phyloP scores from a whole-genome alignment of 495 filamentous ascomycete species.

The Letharia lupina region DNA sequence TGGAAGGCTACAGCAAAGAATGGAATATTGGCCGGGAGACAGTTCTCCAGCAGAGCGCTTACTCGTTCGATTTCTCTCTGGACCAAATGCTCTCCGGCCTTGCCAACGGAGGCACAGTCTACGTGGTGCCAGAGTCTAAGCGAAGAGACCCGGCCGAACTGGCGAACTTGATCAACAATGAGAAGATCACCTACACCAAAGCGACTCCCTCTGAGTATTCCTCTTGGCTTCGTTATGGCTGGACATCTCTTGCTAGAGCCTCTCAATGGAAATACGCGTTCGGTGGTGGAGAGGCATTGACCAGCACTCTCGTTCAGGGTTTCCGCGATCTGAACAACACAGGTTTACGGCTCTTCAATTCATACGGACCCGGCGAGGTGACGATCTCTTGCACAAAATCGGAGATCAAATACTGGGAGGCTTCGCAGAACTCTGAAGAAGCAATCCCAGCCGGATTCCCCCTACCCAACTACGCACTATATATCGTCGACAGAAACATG shows the following conservation, averaged over 20 bases:
- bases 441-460: constrained; percentile 14
- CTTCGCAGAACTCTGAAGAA: background rate
- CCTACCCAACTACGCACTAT: constrained; percentile 27
- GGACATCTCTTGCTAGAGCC: background rate
- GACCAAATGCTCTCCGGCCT: constrained; percentile 31
- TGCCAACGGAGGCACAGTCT: constrained; percentile 31
- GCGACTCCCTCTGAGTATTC: constrained; percentile 39
- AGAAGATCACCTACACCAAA: constrained; percentile 33
- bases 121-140: constrained; percentile 19
- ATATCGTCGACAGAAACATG: constrained; percentile 37
- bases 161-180: constrained; percentile 29
- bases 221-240: constrained; percentile 30
- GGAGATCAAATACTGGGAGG: constrained; percentile 13
- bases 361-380: constrained; percentile 31
- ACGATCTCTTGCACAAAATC: constrained; percentile 25
- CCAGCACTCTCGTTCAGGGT: constrained; percentile 15
- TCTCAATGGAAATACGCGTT: constrained; percentile 25
- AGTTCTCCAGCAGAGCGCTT: constrained; percentile 39
- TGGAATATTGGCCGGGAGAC: constrained; percentile 26
- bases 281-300: constrained; percentile 28
- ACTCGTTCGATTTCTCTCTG: constrained; percentile 34
- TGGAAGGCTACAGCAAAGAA: constrained; percentile 25
- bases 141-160: constrained; percentile 32
- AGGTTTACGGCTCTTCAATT: constrained; percentile 28
- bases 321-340: constrained; percentile 17